Percentiles rank a stretch among this genome's conserved stretches.
phyloP scores from a whole-genome alignment of 2,329 filamentous ascomycete genomes.

The Metarhizium anisopliae region DNA sequence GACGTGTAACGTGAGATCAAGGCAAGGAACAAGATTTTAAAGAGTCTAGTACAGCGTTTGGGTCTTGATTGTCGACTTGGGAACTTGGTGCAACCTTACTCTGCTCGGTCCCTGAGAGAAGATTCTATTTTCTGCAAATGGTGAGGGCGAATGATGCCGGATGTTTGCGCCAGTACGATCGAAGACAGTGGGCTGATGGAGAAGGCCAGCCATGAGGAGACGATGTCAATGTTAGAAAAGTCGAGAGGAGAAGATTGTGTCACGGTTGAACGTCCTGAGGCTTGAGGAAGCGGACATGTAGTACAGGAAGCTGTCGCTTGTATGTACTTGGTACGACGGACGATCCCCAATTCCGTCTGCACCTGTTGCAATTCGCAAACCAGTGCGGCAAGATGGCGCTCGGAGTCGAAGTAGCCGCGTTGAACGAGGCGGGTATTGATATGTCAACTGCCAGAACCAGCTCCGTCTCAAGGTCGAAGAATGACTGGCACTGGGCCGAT shows the following conservation, averaged over 20 bases:
- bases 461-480: background rate
- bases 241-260: background rate
- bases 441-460: background rate
- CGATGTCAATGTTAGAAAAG: background rate
- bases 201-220: background rate
- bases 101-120: background rate
- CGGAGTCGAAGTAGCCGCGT: background rate
- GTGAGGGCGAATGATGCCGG: background rate
- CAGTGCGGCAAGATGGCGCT: background rate
- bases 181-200: background rate
- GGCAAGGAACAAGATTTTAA: background rate
- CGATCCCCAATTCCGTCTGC: background rate
- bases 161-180: background rate
- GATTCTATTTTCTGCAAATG: background rate
- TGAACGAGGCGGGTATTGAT: background rate
- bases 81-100: background rate
- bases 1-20: background rate
- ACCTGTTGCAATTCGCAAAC: background rate
- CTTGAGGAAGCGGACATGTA: background rate
- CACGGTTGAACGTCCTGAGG: background rate
- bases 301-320: background rate
- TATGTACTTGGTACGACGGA: background rate
- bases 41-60: background rate
- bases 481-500: background rate
- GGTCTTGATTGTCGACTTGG: background rate